Evolutionary conservation across 192 early-diverging fungal genomes (phyloP).

Genomic region (Geranomyces variabilis): DNA sequence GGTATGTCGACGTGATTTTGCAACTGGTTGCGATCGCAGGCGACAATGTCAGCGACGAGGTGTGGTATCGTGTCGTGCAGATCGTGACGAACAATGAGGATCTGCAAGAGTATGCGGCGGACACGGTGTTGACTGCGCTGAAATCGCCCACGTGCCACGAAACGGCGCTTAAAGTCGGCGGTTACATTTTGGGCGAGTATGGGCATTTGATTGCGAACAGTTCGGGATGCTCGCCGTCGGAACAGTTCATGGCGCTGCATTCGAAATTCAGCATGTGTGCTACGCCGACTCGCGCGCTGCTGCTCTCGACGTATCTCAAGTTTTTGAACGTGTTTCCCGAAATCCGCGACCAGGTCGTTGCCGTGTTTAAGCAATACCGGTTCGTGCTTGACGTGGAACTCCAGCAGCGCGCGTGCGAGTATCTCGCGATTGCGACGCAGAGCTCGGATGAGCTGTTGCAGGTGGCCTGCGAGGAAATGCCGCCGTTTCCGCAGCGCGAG

Average conservation of each 20-base stretch:
- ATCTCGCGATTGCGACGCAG: conserved; percentile 81
- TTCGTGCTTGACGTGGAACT: conserved; percentile 92
- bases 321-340: conserved; percentile 98
- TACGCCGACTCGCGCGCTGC: conserved; percentile 75
- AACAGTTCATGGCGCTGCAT: conserved; percentile 95
- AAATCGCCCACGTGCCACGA: conserved; percentile 93
- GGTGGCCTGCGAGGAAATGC: conserved; percentile 97
- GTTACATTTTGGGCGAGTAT: conserved; percentile 96
- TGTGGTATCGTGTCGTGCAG: conserved; percentile 98
- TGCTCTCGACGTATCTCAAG: conserved; percentile 93
- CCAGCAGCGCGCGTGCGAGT: conserved; percentile 97
- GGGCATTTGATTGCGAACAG: conserved; percentile 93
- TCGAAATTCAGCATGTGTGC: conserved; percentile 85
- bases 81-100: conserved; percentile 96
- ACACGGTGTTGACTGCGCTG: conserved; percentile 76
- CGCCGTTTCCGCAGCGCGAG: conserved; percentile 92
- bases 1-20: conserved; percentile 98
- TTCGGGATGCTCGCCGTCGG: conserved; percentile 81
- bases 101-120: conserved; percentile 91
- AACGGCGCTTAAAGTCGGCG: conserved; percentile 92
- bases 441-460: conserved; percentile 88
- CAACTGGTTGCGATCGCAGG: conserved; percentile 94
- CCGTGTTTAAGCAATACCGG: conserved; percentile 85
- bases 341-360: conserved; percentile 84
- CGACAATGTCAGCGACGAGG: conserved; percentile 93